A percentile compares a stretch with the other conserved stretches of the same genome.
These are phyloP conservation scores for Barnettozyma populi DNA, from an alignment of 805 yeast genomes.

Conservation along the genomic window DNA sequence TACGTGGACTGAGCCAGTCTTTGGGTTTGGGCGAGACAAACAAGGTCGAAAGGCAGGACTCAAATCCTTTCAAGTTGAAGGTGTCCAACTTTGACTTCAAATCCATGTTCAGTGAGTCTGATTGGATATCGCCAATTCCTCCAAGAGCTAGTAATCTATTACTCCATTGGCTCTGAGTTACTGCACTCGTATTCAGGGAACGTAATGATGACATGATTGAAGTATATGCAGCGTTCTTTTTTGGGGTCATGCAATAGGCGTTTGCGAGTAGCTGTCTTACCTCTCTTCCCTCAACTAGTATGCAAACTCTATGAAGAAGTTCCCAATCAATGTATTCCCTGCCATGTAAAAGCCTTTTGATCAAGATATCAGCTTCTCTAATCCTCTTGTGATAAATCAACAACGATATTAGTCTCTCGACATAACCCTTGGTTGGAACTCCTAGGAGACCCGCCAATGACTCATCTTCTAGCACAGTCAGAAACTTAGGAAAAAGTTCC, in stretches of 20 bases:
- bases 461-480: conserved; percentile 6
- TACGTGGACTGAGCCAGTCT: conserved; percentile 14
- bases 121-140: conserved; percentile 15
- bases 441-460: neutral
- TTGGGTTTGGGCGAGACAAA: neutral
- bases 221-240: conserved; percentile 3
- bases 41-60: conserved; percentile 12
- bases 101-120: conserved; percentile 12
- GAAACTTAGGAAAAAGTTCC: conserved; percentile 9
- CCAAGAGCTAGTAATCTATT: conserved; percentile 13
- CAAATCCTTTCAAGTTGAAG: conserved; percentile 12
- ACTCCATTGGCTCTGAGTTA: conserved; percentile 12
- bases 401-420: conserved; percentile 12
- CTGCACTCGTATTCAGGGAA: conserved; percentile 5
- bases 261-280: conserved; percentile 6
- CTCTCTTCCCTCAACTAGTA: conserved; percentile 5
- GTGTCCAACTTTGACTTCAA: conserved; percentile 13
- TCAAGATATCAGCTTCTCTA: conserved; percentile 8
- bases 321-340: conserved; percentile 11
- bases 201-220: conserved; percentile 11
- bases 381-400: conserved; percentile 16
- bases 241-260: conserved; percentile 7
- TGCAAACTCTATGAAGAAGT: conserved; percentile 11
- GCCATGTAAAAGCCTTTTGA: conserved; percentile 1
- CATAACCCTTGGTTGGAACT: conserved; percentile 8